Percentiles rank a stretch among this genome's conserved stretches.
Evolutionary conservation across 192 early-diverging fungal genomes (phyloP).

Genomic region (Mortierella hygrophila): DNA sequence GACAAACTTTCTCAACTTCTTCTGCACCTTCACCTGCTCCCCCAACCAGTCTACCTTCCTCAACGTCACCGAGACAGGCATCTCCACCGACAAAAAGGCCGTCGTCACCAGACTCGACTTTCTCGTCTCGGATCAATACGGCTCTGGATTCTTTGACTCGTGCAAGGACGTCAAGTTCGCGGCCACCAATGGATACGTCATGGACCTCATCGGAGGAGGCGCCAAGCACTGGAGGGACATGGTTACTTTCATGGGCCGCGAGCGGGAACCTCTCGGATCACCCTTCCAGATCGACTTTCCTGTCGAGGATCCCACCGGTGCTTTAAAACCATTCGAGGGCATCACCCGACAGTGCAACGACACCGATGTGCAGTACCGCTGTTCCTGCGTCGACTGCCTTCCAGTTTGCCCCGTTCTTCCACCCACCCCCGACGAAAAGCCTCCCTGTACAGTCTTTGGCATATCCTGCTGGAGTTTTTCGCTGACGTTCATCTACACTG

Average conservation of each 20-base stretch:
- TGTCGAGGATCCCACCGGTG: constrained; percentile 34
- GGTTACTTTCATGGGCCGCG: constrained; percentile 67
- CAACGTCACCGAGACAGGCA: constrained; percentile 63
- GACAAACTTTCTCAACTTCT: constrained; percentile 74
- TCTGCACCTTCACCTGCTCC: constrained; percentile 76
- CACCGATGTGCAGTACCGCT: constrained; percentile 62
- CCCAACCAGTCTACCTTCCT: constrained; percentile 74
- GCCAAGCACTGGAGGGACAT: constrained; percentile 69
- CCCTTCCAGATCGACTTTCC: constrained; percentile 78
- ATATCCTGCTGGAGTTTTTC: constrained; percentile 67
- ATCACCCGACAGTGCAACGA: constrained; percentile 64
- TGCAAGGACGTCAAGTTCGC: constrained; percentile 80
- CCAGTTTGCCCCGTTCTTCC: constrained; percentile 66
- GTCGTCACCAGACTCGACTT: constrained; percentile 64
- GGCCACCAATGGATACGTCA: constrained; percentile 72
- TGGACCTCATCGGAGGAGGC: constrained; percentile 77
- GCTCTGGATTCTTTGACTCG: constrained; percentile 68
- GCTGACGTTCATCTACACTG: constrained; percentile 56
- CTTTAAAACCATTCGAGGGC: constrained; percentile 45
- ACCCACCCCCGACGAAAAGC: constrained; percentile 60
- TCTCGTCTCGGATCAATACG: constrained; percentile 67
- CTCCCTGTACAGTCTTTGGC: constrained; percentile 60
- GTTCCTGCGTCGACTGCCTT: constrained; percentile 73
- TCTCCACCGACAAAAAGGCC: constrained; percentile 38
- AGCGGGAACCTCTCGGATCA: constrained; percentile 65